Evolutionary conservation across 805 yeast species (phyloP).

Genomic region (Ogataea naganishii): DNA sequence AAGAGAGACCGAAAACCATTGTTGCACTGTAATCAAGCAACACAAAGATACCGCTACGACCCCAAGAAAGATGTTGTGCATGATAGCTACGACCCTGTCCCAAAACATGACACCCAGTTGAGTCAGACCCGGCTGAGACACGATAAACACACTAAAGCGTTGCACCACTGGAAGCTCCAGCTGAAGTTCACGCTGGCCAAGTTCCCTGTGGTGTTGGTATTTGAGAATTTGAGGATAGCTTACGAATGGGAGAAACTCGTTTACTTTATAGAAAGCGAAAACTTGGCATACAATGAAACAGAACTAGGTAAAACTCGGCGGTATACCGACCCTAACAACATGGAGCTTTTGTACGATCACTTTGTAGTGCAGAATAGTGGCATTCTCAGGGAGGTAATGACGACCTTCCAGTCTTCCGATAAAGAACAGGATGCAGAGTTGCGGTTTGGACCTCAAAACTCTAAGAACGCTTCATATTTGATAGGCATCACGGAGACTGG

Average conservation of each 20-base stretch:
- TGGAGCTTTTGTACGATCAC: conserved; percentile 12
- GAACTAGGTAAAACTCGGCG: not conserved
- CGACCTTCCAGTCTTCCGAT: not conserved
- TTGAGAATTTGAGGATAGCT: conserved; percentile 4
- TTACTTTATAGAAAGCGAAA: conserved; percentile 11
- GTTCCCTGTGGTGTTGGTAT: conserved; percentile 13
- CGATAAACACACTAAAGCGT: too few relatives aligned
- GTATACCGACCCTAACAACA: conserved; percentile 13
- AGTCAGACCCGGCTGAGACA: too few relatives aligned
- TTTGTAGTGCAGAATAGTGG: conserved; percentile 6
- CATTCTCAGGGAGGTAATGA: conserved; percentile 3
- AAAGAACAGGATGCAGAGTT: not conserved
- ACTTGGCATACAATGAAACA: conserved; percentile 7
- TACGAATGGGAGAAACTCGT: conserved; percentile 10
- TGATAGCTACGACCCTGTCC: conserved; percentile 29
- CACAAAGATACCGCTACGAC: too few relatives aligned
- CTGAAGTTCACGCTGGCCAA: conserved; percentile 6
- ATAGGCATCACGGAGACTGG: conserved; percentile 11
- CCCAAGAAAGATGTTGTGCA: conserved; percentile 2
- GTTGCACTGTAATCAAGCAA: too few relatives aligned
- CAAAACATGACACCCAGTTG: too few relatives aligned
- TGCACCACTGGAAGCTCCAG: too few relatives aligned
- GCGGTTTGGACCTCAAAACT: conserved; percentile 1
- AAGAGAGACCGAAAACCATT: too few relatives aligned
- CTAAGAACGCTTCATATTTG: not conserved